Evolutionary conservation across 495 filamentous ascomycete genomes (phyloP).

Genomic region (Gamarada debralockiae): DNA sequence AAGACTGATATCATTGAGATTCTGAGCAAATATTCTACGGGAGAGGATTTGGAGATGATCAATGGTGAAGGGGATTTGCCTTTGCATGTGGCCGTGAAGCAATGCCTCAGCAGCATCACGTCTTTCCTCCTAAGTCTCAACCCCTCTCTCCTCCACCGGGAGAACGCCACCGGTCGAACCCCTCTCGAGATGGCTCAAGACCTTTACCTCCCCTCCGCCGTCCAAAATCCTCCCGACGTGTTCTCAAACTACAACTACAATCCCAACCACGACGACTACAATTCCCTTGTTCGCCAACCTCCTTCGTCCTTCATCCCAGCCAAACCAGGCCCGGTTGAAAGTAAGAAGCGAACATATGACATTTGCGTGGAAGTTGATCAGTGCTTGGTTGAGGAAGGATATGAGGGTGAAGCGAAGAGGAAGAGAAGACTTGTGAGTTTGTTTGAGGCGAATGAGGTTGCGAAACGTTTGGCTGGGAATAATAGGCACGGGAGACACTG

Average conservation of each 20-base stretch:
- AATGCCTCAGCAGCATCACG: conserved; percentile 31
- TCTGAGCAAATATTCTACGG: conserved; percentile 47
- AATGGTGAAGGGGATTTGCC: conserved; percentile 66
- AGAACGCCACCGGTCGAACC: conserved; percentile 69
- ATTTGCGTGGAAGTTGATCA: conserved; percentile 22
- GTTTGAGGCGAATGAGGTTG: conserved; percentile 69
- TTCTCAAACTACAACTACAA: background rate
- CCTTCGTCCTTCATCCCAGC: background rate
- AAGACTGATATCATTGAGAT: conserved; percentile 29
- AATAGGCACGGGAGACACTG: conserved; percentile 3
- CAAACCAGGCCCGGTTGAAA: conserved; percentile 10
- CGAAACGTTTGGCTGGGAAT: conserved; percentile 45
- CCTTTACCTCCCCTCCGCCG: conserved; percentile 10
- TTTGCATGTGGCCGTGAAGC: conserved; percentile 52
- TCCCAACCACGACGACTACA: background rate
- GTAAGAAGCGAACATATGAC: conserved; percentile 22
- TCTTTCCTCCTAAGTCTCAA: conserved; percentile 49
- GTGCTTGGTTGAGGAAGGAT: conserved; percentile 20
- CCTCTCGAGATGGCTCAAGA: conserved; percentile 50
- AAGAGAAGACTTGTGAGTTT: conserved; percentile 64
- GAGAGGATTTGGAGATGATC: conserved; percentile 54
- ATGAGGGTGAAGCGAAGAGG: conserved; percentile 11
- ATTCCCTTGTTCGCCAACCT: background rate
- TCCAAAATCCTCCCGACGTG: conserved; percentile 1
- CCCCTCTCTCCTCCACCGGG: conserved; percentile 55